Conservation (phyloP, 2,329 filamentous ascomycete genomes). For the Aspergillus sclerotialis region DNA sequence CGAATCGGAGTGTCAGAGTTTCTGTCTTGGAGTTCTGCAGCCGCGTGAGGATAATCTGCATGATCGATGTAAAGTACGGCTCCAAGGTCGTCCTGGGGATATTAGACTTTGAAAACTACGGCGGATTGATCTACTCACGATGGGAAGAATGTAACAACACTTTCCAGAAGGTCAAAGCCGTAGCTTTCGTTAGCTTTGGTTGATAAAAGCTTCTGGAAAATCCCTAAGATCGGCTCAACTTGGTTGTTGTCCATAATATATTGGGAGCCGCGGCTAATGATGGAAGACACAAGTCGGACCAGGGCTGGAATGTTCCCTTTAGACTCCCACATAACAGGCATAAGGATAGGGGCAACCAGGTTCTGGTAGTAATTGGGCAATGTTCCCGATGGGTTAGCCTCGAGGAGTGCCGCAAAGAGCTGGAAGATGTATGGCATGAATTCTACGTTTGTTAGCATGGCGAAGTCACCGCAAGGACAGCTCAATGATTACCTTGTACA, state of each 20-base stretch:
- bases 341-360: constrained; percentile 70
- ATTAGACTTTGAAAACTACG: constrained; percentile 5
- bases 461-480: not conserved
- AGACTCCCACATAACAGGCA: constrained; percentile 80
- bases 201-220: constrained; percentile 84
- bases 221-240: constrained; percentile 79
- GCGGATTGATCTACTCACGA: too few species aligned
- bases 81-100: constrained; percentile 55
- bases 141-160: constrained; percentile 66
- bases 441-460: constrained; percentile 48
- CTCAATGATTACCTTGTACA: constrained; percentile 69
- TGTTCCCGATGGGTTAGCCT: constrained; percentile 71
- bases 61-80: constrained; percentile 69
- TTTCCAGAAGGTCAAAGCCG: constrained; percentile 85
- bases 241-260: constrained; percentile 73
- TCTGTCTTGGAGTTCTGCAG: constrained; percentile 70
- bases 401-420: constrained; percentile 81
- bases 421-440: constrained; percentile 97
- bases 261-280: constrained; percentile 69
- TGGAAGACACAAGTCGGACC: constrained; percentile 72
- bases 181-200: constrained; percentile 78
- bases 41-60: constrained; percentile 72
- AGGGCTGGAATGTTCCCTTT: constrained; percentile 90
- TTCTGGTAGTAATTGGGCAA: constrained; percentile 75
- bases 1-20: constrained; percentile 77